Percentiles rank a stretch among this genome's conserved stretches.
These are phyloP conservation scores for Ophiocordyceps robertsii DNA, from an alignment of 2,329 filamentous ascomycete genomes.

Conservation along the genomic window DNA sequence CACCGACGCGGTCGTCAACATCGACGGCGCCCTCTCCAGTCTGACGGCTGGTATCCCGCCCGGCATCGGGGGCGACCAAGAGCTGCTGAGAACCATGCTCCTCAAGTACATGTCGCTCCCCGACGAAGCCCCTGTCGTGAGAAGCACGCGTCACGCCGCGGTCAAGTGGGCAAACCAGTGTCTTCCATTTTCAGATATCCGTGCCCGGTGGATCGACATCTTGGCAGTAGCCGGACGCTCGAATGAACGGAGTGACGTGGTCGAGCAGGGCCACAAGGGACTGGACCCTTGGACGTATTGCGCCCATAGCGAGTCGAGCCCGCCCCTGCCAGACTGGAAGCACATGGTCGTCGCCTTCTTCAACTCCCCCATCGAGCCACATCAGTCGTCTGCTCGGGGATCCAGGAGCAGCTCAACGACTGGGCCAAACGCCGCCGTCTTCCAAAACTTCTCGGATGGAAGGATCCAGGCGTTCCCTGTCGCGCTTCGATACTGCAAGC, in stretches of 20 bases:
- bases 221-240: conserved; percentile 57
- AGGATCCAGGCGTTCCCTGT: conserved; percentile 46
- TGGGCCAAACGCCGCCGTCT: conserved; percentile 9
- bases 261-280: conserved; percentile 82
- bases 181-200: conserved; percentile 63
- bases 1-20: conserved; percentile 66
- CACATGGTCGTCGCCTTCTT: conserved; percentile 39
- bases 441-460: conserved; percentile 33
- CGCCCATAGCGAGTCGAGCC: conserved; percentile 27
- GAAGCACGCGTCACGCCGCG: conserved; percentile 67
- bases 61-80: conserved; percentile 14
- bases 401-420: neutral
- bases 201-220: conserved; percentile 79
- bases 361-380: conserved; percentile 16
- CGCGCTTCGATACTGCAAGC: conserved; percentile 55
- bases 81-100: conserved; percentile 38
- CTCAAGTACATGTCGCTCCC: conserved; percentile 51
- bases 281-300: conserved; percentile 53
- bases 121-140: conserved; percentile 35
- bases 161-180: conserved; percentile 86
- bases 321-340: conserved; percentile 35
- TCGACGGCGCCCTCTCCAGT: conserved; percentile 77
- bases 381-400: neutral
- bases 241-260: conserved; percentile 64
- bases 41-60: conserved; percentile 37